phyloP scores from a whole-genome alignment of 345 rosid genomes.

The Lepidium africanum region DNA sequence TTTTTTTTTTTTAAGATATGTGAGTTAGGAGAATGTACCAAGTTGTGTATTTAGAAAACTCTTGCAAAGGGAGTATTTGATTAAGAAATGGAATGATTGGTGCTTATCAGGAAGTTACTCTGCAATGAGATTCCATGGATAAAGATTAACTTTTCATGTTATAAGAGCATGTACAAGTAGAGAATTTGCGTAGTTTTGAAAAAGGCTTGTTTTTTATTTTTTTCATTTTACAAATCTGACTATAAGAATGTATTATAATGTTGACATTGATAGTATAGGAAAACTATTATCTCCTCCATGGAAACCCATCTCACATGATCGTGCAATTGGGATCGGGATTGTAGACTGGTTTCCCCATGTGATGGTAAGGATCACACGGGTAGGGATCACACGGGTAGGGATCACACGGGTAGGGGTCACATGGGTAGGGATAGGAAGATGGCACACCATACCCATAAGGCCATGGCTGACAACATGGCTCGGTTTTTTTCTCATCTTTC shows the following conservation, averaged over 20 bases:
- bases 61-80: slow-evolving; percentile 7
- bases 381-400: slow-evolving; percentile 16
- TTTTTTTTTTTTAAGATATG: background rate
- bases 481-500: slow-evolving; percentile 3
- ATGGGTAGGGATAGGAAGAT: slow-evolving; percentile 10
- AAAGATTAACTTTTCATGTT: slow-evolving; percentile 11
- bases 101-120: background rate
- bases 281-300: background rate
- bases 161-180: background rate
- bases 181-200: background rate
- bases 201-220: background rate
- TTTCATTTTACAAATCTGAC: slow-evolving; percentile 14
- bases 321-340: slow-evolving; percentile 22
- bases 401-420: slow-evolving; percentile 16
- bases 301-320: slow-evolving; percentile 12
- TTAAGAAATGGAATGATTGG: background rate
- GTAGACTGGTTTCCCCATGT: slow-evolving; percentile 23
- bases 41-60: slow-evolving; percentile 14
- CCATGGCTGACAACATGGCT: slow-evolving; percentile 16
- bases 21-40: slow-evolving; percentile 13
- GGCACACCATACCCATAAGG: slow-evolving; percentile 22
- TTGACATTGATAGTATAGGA: background rate
- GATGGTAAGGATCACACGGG: slow-evolving; percentile 1
- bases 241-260: background rate
- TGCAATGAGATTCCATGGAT: slow-evolving; percentile 7